Evolutionary conservation across 2,329 filamentous ascomycete species (phyloP).

Genomic region (Davidsoniella neocaledoniae): DNA sequence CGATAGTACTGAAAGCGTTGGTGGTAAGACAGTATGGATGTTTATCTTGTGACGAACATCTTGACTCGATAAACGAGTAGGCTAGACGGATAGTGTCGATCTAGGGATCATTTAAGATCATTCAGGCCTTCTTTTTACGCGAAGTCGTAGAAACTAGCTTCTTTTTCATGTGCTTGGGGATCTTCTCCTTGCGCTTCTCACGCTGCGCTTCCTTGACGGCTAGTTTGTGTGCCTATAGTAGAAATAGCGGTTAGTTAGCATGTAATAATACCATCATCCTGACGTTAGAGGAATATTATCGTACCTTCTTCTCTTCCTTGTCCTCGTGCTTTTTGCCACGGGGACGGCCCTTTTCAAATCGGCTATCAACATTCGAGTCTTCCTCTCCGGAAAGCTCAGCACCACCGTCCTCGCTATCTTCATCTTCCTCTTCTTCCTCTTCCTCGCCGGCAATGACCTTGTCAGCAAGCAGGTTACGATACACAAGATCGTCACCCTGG

Average conservation of each 20-base stretch:
- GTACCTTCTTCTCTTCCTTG: conserved; percentile 70
- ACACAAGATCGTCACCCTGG: conserved; percentile 61
- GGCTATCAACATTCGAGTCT: conserved; percentile 23
- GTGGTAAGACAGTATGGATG: too few relatives aligned
- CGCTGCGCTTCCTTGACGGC: conserved; percentile 90
- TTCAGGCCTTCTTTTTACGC: conserved; percentile 38
- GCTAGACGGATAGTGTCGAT: too few relatives aligned
- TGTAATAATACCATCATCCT: not conserved
- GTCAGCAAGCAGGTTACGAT: conserved; percentile 67
- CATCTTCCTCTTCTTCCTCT: conserved; percentile 23
- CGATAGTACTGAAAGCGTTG: too few relatives aligned
- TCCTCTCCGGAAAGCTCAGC: conserved; percentile 26
- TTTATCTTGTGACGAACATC: too few relatives aligned
- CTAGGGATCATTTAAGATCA: too few relatives aligned
- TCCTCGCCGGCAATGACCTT: conserved; percentile 31
- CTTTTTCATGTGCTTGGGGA: conserved; percentile 94
- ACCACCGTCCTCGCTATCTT: conserved; percentile 21
- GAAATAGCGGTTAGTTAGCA: conserved; percentile 15
- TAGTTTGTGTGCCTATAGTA: conserved; percentile 50
- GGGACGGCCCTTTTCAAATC: conserved; percentile 50
- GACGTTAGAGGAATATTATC: conserved; percentile 11
- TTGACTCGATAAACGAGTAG: too few relatives aligned
- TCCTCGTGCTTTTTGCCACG: conserved; percentile 77
- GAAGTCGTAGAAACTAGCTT: conserved; percentile 50
- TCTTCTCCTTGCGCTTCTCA: conserved; percentile 85